Conservation (phyloP, 2,329 filamentous ascomycete genomes). For the Pseudopyricularia cyperi region DNA sequence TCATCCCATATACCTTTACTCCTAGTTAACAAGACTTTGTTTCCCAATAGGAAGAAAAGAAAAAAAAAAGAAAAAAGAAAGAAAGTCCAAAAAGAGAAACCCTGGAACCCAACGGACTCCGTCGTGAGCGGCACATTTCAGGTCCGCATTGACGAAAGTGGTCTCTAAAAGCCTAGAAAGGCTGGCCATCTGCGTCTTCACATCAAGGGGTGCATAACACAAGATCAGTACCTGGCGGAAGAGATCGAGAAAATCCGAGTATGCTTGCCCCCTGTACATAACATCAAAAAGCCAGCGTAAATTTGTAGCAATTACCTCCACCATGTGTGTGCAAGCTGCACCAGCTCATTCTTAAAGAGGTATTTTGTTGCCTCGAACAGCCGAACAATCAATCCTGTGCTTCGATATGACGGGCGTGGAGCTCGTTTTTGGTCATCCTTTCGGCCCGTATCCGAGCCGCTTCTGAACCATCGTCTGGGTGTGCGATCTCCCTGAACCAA, state of each 20-base stretch:
- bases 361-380: neutral
- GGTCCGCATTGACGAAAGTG: neutral
- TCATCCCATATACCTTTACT: neutral
- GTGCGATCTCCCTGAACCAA: constrained; percentile 53
- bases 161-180: neutral
- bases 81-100: neutral
- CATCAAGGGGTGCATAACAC: neutral
- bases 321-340: neutral
- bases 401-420: neutral
- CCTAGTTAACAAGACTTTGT: neutral
- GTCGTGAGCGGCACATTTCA: neutral
- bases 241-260: neutral
- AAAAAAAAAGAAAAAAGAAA: neutral
- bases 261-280: neutral
- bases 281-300: neutral
- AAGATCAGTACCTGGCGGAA: neutral
- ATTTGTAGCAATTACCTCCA: neutral
- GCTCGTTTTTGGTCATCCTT: constrained; percentile 12
- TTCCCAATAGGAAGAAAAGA: neutral
- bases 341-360: too few species aligned
- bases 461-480: constrained; percentile 55
- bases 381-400: neutral
- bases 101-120: neutral
- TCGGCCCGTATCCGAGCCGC: constrained; percentile 50
- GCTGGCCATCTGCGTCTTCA: too few species aligned